phyloP scores from a whole-genome alignment of 805 yeast species.

The Yamadazyma phyllophila region DNA sequence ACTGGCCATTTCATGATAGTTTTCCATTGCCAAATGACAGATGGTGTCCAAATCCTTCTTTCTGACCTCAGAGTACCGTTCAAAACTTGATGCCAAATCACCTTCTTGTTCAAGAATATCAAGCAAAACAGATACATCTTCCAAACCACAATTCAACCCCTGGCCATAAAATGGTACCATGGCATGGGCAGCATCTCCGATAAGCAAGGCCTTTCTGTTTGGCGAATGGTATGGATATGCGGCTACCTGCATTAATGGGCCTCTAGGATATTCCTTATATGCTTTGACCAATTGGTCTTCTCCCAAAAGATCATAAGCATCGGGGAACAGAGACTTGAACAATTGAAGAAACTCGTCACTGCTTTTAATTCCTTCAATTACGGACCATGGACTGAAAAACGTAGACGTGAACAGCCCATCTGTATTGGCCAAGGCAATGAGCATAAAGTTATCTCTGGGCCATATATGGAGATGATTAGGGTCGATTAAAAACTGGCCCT shows the following conservation, averaged over 20 bases:
- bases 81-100: conserved; percentile 50
- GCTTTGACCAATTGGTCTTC: conserved; percentile 48
- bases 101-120: conserved; percentile 38
- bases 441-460: conserved; percentile 86
- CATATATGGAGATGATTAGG: conserved; percentile 87
- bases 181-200: conserved; percentile 94
- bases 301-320: conserved; percentile 71
- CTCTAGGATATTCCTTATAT: conserved; percentile 63
- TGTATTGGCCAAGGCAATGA: conserved; percentile 81
- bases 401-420: conserved; percentile 91
- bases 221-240: conserved; percentile 68
- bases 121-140: conserved; percentile 74
- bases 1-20: conserved; percentile 85
- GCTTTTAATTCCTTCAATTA: conserved; percentile 53
- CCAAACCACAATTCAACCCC: conserved; percentile 96
- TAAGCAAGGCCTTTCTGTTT: conserved; percentile 57
- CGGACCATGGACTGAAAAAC: conserved; percentile 75
- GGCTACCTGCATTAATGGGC: conserved; percentile 71
- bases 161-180: conserved; percentile 99
- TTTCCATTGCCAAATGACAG: conserved; percentile 71
- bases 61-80: conserved; percentile 52
- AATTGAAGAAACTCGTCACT: conserved; percentile 49
- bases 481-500: conserved; percentile 49
- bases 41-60: conserved; percentile 72
- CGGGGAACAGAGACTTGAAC: conserved; percentile 63